Conservation (phyloP, 2,329 filamentous ascomycete genomes). For the Graphiopsis chlorocephala region DNA sequence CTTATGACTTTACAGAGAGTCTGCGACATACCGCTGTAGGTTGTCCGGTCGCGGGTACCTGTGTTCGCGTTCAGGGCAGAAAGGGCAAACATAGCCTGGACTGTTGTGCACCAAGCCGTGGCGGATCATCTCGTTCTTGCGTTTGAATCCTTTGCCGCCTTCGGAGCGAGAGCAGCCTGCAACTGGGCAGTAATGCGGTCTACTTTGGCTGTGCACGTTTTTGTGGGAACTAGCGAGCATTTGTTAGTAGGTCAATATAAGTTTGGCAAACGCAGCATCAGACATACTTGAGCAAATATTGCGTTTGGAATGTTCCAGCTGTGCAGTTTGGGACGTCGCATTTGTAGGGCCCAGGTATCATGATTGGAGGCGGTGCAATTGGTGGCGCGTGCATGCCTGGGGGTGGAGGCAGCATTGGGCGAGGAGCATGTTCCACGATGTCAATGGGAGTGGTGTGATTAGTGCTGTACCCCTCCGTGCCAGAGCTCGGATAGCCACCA, state of each 20-base stretch:
- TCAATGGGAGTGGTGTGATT: constrained; percentile 36
- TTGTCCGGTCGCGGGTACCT: constrained; percentile 95
- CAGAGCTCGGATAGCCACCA: constrained; percentile 27
- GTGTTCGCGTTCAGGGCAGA: constrained; percentile 90
- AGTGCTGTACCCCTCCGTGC: constrained; percentile 35
- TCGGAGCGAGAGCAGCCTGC: constrained; percentile 56
- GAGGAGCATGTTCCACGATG: constrained; percentile 31
- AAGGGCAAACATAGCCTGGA: constrained; percentile 93
- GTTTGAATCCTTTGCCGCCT: constrained; percentile 65
- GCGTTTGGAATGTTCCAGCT: constrained; percentile 72
- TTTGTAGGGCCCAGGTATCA: constrained; percentile 48
- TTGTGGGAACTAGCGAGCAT: constrained; percentile 60
- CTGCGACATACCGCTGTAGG: constrained; percentile 70
- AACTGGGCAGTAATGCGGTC: constrained; percentile 64
- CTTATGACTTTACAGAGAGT: too few relatives aligned
- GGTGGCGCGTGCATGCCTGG: constrained; percentile 32
- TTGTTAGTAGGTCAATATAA: constrained; percentile 4
- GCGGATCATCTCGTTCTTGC: constrained; percentile 70
- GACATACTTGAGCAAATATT: constrained; percentile 68
- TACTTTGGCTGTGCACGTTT: constrained; percentile 62
- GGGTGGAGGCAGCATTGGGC: constrained; percentile 31
- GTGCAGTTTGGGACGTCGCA: constrained; percentile 65
- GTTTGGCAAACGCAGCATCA: background rate
- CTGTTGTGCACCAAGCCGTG: constrained; percentile 88
- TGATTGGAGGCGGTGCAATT: constrained; percentile 24